Conservation (phyloP, 192 early-diverging fungal genomes). For the Chytriomyces hyalinus region DNA sequence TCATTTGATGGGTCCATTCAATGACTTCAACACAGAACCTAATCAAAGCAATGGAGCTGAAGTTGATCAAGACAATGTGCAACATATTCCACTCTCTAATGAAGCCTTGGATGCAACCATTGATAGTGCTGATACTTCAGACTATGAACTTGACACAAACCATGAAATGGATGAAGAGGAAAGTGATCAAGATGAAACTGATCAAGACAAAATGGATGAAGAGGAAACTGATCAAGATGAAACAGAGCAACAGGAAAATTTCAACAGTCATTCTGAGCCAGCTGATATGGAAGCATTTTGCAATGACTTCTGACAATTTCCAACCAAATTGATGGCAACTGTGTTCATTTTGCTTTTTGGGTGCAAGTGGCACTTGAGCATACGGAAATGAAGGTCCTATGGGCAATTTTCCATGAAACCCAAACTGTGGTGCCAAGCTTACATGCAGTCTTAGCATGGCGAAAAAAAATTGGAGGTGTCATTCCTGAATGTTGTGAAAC, state of each 20-base stretch:
- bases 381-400: conserved; percentile 9
- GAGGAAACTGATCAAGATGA: neutral
- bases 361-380: neutral
- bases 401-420: neutral
- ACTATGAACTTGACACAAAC: neutral
- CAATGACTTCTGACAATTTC: neutral
- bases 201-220: neutral
- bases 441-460: neutral
- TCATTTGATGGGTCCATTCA: too few relatives aligned
- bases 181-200: neutral
- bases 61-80: too few relatives aligned
- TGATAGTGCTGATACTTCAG: too few relatives aligned
- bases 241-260: neutral
- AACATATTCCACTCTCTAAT: too few relatives aligned
- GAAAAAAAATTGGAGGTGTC: neutral
- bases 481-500: neutral
- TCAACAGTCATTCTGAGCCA: too few relatives aligned
- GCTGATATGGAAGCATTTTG: too few relatives aligned
- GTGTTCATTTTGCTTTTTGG: conserved; percentile 17
- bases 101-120: too few relatives aligned
- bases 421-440: neutral
- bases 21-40: too few relatives aligned
- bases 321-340: neutral
- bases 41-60: too few relatives aligned
- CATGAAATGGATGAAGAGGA: neutral